Evolutionary conservation across 352 stramenopile genomes (phyloP), one percentile per base, ranked within the genome.

Genomic region (Phytophthora foliorum): DNA sequence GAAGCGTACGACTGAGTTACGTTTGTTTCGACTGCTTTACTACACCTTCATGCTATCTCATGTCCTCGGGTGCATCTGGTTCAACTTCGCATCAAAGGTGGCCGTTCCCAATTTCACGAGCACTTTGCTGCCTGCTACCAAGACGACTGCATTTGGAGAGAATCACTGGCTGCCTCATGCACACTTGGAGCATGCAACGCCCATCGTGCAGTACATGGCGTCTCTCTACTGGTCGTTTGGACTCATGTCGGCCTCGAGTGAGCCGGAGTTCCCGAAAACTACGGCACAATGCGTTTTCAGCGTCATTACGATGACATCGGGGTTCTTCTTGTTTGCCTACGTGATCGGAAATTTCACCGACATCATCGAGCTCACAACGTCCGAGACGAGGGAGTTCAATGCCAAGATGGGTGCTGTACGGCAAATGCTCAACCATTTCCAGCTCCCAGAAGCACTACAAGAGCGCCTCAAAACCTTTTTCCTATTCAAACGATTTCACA

Each of bases 241-340:
- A 0, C 68, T 89, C 11, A 84, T 89, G 73, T 87, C 81, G 6
- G 84, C 80, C 3, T 89, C 81, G 6, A 86, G 61, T 32, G 63
- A 83, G 6, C 77, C 81, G 0, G 77, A 89, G 8, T 63, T 88
- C 14, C 86, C 82, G 0, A 87, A 89, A 49, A 82, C 80, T 0
- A 65, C 77, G 10, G 22, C 69, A 1, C 74, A 93, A 41, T 81
- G 76, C 50, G 51, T 88, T 13, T 90, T 82, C 59, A 84, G 54
- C 17, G 71, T 89, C 9, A 24, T 82, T 10, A 87, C 80, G 1
- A 89, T 90, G 80, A 90, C 84, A 3, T 74, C 48, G 2, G 84
- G 84, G 0, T 89, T 92, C 24, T 92, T 92, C 45, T 55, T 90
- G 4, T 86, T 92, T 32, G 80, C 84, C 16, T 92, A 92, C 54